Conservation (phyloP, 345 rosid genomes). For the Salix dunnii region DNA sequence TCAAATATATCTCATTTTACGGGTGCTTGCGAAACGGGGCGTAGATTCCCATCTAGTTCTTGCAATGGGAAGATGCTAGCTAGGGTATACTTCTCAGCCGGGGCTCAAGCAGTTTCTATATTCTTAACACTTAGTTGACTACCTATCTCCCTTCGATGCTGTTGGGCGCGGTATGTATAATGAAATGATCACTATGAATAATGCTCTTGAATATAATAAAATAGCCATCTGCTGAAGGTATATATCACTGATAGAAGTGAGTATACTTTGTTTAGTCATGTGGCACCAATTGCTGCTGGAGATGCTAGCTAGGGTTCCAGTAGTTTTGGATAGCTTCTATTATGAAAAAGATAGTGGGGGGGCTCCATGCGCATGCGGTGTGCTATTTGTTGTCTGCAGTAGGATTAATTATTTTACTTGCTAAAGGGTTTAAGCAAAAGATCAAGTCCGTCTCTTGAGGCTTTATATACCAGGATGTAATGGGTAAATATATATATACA, state of each 20-base stretch:
- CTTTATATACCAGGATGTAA: neutral
- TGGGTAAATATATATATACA: neutral
- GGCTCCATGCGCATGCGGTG: constrained; percentile 81
- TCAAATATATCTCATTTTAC: constrained; percentile 53
- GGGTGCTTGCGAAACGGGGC: constrained; percentile 72
- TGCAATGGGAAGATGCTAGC: constrained; percentile 90
- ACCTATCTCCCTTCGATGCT: constrained; percentile 75
- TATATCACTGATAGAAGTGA: neutral
- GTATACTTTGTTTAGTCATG: constrained; percentile 48
- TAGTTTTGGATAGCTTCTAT: constrained; percentile 56
- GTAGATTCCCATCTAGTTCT: constrained; percentile 45
- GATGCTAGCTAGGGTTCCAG: constrained; percentile 67
- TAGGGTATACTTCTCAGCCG: constrained; percentile 65
- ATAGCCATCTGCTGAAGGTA: neutral
- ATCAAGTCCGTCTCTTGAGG: constrained; percentile 48
- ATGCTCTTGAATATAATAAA: neutral
- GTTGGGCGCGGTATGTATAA: constrained; percentile 81
- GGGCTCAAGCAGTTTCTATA: constrained; percentile 52
- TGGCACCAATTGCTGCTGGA: constrained; percentile 82
- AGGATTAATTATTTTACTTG: neutral
- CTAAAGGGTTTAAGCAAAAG: constrained; percentile 41
- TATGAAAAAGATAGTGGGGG: constrained; percentile 80
- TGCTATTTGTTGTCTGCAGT: neutral
- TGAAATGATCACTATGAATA: neutral
- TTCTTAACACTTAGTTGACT: constrained; percentile 59